Conservation (phyloP, 1,284 basidiomycete species). For the Athelia psychrophila region DNA sequence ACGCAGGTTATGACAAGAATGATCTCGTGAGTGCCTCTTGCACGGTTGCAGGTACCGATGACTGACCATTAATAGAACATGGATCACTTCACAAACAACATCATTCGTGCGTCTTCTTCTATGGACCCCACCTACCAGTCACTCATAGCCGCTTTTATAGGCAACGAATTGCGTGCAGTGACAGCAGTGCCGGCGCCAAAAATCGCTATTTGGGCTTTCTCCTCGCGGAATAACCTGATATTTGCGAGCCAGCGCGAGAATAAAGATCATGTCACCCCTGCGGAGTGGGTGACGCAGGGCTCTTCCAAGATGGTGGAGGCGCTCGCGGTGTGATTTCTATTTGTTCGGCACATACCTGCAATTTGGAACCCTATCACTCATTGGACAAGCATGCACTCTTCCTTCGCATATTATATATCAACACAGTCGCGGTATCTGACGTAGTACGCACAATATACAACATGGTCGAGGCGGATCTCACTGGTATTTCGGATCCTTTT, state of each 20-base stretch:
- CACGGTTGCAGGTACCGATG: conserved; percentile 1
- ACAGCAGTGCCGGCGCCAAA: conserved; percentile 54
- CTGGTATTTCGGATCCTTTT: too few species aligned
- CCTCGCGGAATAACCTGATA: conserved; percentile 53
- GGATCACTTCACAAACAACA: conserved; percentile 47
- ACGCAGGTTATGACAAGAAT: conserved; percentile 64
- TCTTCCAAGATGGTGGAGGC: too few species aligned
- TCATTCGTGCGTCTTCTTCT: not conserved
- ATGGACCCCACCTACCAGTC: not conserved
- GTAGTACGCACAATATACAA: too few species aligned
- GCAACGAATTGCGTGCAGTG: conserved; percentile 56
- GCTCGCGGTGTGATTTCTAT: too few species aligned
- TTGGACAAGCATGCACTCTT: too few species aligned
- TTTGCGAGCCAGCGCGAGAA: conserved; percentile 33
- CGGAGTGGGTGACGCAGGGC: conserved; percentile 54
- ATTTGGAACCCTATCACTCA: too few species aligned
- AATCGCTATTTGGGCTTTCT: conserved; percentile 56
- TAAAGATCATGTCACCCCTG: conserved; percentile 43
- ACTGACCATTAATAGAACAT: conserved; percentile 40
- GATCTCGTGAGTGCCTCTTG: conserved; percentile 45
- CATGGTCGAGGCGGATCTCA: too few species aligned
- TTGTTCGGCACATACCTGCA: too few species aligned
- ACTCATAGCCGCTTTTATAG: conserved; percentile 27
- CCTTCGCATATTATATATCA: too few species aligned
- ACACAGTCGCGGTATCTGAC: too few species aligned